A percentile compares a stretch with the other conserved stretches of the same genome.
These are phyloP conservation scores for Mrakia hoshinonis DNA, from an alignment of 768 basidiomycete genomes.

Conservation along the genomic window DNA sequence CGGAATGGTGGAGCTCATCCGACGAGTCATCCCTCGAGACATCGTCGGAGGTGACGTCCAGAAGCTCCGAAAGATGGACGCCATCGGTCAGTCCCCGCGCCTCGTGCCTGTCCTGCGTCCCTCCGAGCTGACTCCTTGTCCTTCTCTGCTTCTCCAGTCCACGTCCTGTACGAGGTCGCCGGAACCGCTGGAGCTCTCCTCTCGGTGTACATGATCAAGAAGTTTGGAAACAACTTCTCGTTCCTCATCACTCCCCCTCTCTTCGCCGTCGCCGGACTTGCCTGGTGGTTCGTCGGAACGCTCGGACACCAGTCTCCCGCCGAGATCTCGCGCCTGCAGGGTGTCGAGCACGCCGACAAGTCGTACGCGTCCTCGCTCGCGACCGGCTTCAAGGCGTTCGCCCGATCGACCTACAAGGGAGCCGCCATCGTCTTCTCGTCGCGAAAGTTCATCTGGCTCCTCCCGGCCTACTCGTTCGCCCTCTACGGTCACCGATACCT, in stretches of 20 bases:
- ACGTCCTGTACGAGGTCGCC: slow-evolving; percentile 38
- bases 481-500: slow-evolving; percentile 36
- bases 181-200: slow-evolving; percentile 37
- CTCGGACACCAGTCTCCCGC: slow-evolving; percentile 10
- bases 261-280: slow-evolving; percentile 31
- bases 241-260: slow-evolving; percentile 33
- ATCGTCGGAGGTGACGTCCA: slow-evolving; percentile 34
- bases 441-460: slow-evolving; percentile 31
- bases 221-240: slow-evolving; percentile 35
- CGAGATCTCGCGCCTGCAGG: neutral
- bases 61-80: slow-evolving; percentile 28
- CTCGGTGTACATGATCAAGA: slow-evolving; percentile 34
- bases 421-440: slow-evolving; percentile 24
- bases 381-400: neutral
- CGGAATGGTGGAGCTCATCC: slow-evolving; percentile 39
- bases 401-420: slow-evolving; percentile 23
- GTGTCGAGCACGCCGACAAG: neutral
- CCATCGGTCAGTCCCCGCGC: neutral
- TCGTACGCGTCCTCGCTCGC: neutral
- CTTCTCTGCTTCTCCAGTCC: slow-evolving; percentile 17
- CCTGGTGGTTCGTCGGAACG: slow-evolving; percentile 30
- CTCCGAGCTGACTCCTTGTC: neutral
- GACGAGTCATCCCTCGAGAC: slow-evolving; percentile 34
- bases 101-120: neutral
- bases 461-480: slow-evolving; percentile 25